Conservation (phyloP, 2,329 filamentous ascomycete genomes). For the Fusarium subglutinans region DNA sequence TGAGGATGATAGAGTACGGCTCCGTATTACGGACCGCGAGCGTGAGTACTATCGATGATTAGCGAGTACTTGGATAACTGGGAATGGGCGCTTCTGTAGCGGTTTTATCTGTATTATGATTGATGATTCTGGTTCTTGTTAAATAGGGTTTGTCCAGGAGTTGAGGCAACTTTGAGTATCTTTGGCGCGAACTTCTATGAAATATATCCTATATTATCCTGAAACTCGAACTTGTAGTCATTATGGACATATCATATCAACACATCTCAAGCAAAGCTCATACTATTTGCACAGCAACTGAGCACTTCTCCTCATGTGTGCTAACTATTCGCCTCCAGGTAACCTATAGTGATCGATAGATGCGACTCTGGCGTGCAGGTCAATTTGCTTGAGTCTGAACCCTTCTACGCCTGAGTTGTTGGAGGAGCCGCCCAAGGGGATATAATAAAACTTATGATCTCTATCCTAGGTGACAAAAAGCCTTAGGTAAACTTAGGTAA, state of each 20-base stretch:
- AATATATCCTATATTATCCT: neutral
- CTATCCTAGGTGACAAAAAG: too few species aligned
- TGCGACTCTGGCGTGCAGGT: neutral
- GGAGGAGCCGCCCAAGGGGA: neutral
- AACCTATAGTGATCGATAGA: neutral
- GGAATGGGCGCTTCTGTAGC: neutral
- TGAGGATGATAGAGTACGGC: constrained; percentile 41
- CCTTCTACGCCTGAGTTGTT: constrained; percentile 9
- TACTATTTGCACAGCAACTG: neutral
- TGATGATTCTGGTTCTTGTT: constrained; percentile 25
- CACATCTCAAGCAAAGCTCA: neutral
- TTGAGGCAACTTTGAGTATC: constrained; percentile 19
- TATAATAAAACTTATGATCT: too few species aligned
- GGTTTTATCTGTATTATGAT: constrained; percentile 37
- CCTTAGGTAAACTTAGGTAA: too few species aligned
- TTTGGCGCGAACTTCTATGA: neutral
- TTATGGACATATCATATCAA: neutral
- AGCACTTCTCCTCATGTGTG: neutral
- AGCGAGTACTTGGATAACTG: neutral
- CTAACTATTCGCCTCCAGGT: neutral
- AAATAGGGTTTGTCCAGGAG: constrained; percentile 18
- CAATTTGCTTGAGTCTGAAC: constrained; percentile 6
- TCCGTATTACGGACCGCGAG: constrained; percentile 49
- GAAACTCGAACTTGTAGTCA: neutral
- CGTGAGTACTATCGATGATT: constrained; percentile 45